Base-by-base conservation (phyloP, 2,329 filamentous ascomycete species). In the Nigrograna mackinnonii region DNA sequence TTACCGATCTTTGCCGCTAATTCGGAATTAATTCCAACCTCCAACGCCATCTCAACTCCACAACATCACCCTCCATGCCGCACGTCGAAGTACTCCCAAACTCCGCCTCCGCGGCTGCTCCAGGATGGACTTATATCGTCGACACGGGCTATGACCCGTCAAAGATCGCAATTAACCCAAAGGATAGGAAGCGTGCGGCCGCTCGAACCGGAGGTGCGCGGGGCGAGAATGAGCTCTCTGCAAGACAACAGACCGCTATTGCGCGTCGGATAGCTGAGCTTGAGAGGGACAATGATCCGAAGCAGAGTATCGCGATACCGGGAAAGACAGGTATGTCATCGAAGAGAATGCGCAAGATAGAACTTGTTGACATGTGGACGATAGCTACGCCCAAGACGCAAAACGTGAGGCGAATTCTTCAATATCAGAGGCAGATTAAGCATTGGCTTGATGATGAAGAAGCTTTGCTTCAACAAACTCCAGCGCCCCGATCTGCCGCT, bases 61-160 rank as follows among this genome's bases (percentile, higher is more conserved):
- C 26, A 38, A 36, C 37, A 37, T 33, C 32, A 24, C 22, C 17
- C 37, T 54, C 49, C 32, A 85, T 84, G 78, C 81, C 81, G 54
- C 86, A 88, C 58, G 89, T 97, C 58, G 85, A 95, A 69, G 86
- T 95, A 56, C 76, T 96, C 43, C 87, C 89, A 24, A 74, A 73
- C 44, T 84, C 82, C 60, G 83, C 83, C 47, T 84, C 83, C 13
- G 81, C 82, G 33, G 76, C 80, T 33, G 87, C 89, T 1, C 91
- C 92, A 1, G 92, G 92, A 60, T 97, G 91, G 87, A 90, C 90
- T 11, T 96, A 96, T 66, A 89, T 96, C 1, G 85, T 91, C 21
- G 89, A 96, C 62, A 84, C 80, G 13, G 64, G 79, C 67, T 77
- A 80, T 42, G 78, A 82, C 41, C 77, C 80, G 11, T 77, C 82